Evolutionary conservation across 2,329 filamentous ascomycete genomes (phyloP), one percentile per base, ranked within the genome.

Genomic region (Beauveria caledonica): DNA sequence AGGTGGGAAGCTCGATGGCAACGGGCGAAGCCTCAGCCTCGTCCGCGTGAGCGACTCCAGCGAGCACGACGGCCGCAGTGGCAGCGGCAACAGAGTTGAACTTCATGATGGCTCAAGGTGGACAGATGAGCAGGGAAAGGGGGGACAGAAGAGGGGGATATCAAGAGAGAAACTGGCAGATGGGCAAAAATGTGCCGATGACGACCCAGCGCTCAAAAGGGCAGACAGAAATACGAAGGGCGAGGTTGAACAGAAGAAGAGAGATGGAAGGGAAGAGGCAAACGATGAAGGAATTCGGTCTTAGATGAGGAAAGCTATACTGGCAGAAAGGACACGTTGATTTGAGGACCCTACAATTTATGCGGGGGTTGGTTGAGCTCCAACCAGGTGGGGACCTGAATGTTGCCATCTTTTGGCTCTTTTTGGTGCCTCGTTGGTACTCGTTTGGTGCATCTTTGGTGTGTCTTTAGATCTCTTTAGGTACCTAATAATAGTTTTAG

Each of bases 31-130:
- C 81, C 71, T 88, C 83, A 62, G 81, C 78, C 66, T 89, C 85
- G 65, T 89, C 87, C 65, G 86, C 84, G 66, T 85, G 82, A 70
- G 87, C 86, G 67, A 85, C 84, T 73, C 86, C 83, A 66, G 87
- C 87, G 71, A 89, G 76, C 67, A 91, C 64, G 63, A 89, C 85
- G 70, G 89, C 88, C 73, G 90, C 87, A 71, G 88, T 83, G 67
- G 88, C 85, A 67, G 87, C 88, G 70, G 91, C 84, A 71, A 88
- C 85, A 74, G 88, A 80, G 78, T 89, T 88, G 77, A 96, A 86
- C 85, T 88, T 90, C 91, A 96, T 95, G 72, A 71, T 86, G 81
- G 65, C 54, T 23, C 60, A 19, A 25, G 33, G 17, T 46, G 45
- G n/a, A 36, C 45, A 51, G 15, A 40, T 39, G 19, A 56, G 51